Base-by-base conservation (phyloP, 2,329 filamentous ascomycete genomes). In the Alternaria gaisen region DNA sequence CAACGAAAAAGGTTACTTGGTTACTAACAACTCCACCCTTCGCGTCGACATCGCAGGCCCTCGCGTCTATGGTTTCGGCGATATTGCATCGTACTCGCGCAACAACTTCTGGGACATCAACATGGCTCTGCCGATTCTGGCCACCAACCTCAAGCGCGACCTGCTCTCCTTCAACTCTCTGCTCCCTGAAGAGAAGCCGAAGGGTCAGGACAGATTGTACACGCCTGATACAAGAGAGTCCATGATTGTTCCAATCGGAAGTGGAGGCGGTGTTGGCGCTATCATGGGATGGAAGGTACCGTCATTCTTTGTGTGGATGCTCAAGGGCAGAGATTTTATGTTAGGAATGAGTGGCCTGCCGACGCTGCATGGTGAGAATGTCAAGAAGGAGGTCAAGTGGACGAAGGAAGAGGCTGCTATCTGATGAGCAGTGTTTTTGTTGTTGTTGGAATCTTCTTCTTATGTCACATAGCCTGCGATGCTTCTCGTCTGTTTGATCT, bases 1-100 rank as follows among this genome's bases (percentile, higher is more conserved):
- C 4, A 76, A 81, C 60, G 72, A 76, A 0, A 75, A 70, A 5
- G 83, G 83, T 14, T 84, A 83, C 72, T 81, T 89, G 44, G 76
- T 76, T 26, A 83, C 82, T 7, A 81, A 87, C 66, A 65, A 63
- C 0, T 53, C 68, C 10, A 84, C 81, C 1, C 75, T 84, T 4
- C 81, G 83, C 20, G 81, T 84, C 42, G 80, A 82, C 41, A 72
- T 65, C 8, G 80, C 80, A 4, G 81, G 81, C 3, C 71, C 79
- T 2, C 74, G 80, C n/a, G 79, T 85, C 38, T 86, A 85, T 68
- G 77, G 78, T 11, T 57, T 82, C 14, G 84, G 84, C 44, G 83
- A 86, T 63, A 77, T 85, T 0, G 79, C 77, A 0, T 77, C 73
- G 6, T 80, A 79, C 60, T 79, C 80, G 18, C 73, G 73, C n/a